Base-by-base conservation (phyloP, 371 early-diverging fungal genomes). In the Rhizomucor miehei region DNA sequence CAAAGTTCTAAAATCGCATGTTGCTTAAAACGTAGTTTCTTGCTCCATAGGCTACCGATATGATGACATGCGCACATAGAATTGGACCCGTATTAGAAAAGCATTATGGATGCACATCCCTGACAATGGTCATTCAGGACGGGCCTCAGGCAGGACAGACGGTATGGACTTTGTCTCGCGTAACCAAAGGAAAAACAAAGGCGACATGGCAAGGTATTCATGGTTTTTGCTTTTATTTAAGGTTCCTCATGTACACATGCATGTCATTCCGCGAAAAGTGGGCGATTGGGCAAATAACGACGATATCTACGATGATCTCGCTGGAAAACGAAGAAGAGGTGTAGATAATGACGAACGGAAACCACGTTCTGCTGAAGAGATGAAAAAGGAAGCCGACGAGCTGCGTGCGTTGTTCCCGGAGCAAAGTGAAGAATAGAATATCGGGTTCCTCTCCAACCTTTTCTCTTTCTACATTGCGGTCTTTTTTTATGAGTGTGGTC, bases 241-340 rank as follows among this genome's bases (percentile, higher is more conserved):
- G 77, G 76, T 87, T 0, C 82, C 89, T 6, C 99, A 99, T 75
- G 91, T 92, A 25, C 99, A 99, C 65, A 76, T 97, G 53, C 99
- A 99, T 71, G 62, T 99, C 38, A 88, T 99, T 50, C 97, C 99
- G 25, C 84, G 97, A 34, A 78, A 70, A 25, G 59, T 62, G 17
- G 89, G 89, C 16, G 97, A 98, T 62, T 95, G 80, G 75, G 73
- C 71, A 6, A 79, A 90, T 56, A 97, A 95, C 59, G 95, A 97
- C 63, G 93, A 93, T 53, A 86, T 95, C 39, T 95, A 96, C 60
- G 70, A 76, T 19, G 94, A 85, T 21, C 78, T 95, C 37, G 79
- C 91, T 23, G 60, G 56, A 9, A 71, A 44, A 73, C 75, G 19
- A 63, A 66, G 9, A 67, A 74, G 78, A 3, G 29, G 29, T 29